These are phyloP conservation scores for Saprolegnia diclina DNA, from an alignment of 352 stramenopile genomes.

Conservation along the genomic window DNA sequence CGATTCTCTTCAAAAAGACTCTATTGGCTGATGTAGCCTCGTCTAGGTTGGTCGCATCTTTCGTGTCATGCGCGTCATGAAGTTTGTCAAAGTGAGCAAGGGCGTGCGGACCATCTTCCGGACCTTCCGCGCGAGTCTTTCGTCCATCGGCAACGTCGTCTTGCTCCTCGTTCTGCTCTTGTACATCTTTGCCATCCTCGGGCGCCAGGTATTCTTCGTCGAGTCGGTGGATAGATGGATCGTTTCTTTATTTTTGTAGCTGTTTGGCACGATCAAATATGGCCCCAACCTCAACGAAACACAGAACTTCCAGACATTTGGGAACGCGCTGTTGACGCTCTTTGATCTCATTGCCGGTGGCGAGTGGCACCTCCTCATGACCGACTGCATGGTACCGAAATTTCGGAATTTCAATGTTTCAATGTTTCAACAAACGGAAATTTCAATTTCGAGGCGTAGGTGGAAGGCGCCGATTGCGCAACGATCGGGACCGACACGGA, in stretches of 20 bases:
- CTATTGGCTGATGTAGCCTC: conserved; percentile 54
- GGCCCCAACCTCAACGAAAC: conserved; percentile 56
- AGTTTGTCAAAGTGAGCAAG: conserved; percentile 64
- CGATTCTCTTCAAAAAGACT: background rate
- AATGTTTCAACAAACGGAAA: no score
- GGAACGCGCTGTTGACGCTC: conserved; percentile 53
- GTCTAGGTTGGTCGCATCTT: conserved; percentile 70
- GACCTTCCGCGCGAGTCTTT: conserved; percentile 62
- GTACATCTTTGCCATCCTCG: conserved; percentile 75
- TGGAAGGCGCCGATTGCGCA: conserved; percentile 48
- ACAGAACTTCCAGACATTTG: conserved; percentile 66
- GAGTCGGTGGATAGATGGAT: background rate
- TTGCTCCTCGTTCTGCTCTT: conserved; percentile 79
- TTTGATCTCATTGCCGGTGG: conserved; percentile 81
- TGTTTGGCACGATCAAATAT: conserved; percentile 60
- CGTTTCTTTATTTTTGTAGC: conserved; percentile 27
- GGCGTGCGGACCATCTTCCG: conserved; percentile 72
- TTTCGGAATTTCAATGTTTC: no score
- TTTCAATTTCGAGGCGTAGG: no score
- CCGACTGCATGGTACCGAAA: conserved; percentile 65
- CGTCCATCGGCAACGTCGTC: conserved; percentile 67
- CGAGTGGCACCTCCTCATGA: conserved; percentile 79
- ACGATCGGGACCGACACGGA: conserved; percentile 48
- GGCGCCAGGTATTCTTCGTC: no score
- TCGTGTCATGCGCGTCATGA: conserved; percentile 68